phyloP scores from a whole-genome alignment of 495 filamentous ascomycete species.

The Penicillium malachiteum region DNA sequence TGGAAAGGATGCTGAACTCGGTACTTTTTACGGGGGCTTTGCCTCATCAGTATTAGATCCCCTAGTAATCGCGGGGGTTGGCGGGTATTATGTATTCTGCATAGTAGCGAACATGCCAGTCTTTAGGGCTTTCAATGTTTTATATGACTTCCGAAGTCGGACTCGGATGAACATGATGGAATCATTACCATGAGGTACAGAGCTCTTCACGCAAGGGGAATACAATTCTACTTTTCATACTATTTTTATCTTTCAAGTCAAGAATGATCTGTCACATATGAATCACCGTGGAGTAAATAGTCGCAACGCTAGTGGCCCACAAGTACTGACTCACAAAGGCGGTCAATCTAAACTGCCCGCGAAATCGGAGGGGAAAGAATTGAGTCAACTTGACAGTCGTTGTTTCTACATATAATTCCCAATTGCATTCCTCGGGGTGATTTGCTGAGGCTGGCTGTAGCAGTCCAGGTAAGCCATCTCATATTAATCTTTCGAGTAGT shows the following conservation, averaged over 20 bases:
- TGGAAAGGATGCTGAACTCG: no score
- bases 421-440: slow-evolving; percentile 12
- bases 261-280: background rate
- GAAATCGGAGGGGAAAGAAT: slow-evolving; percentile 38
- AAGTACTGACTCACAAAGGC: slow-evolving; percentile 20
- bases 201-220: background rate
- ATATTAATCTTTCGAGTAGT: background rate
- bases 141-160: no score
- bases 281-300: slow-evolving; percentile 3
- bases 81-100: background rate
- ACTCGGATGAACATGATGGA: no score
- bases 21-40: background rate
- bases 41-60: background rate
- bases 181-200: no score
- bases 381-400: slow-evolving; percentile 21
- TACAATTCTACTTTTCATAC: background rate
- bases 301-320: background rate
- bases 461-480: slow-evolving; percentile 18
- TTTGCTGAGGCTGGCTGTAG: slow-evolving; percentile 16
- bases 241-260: background rate
- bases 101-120: no score
- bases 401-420: slow-evolving; percentile 7
- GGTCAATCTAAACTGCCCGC: slow-evolving; percentile 27
- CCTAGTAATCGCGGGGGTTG: no score
- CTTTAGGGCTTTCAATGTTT: no score